phyloP scores from a whole-genome alignment of 1,284 basidiomycete genomes.

The Pseudozyma thailandica region DNA sequence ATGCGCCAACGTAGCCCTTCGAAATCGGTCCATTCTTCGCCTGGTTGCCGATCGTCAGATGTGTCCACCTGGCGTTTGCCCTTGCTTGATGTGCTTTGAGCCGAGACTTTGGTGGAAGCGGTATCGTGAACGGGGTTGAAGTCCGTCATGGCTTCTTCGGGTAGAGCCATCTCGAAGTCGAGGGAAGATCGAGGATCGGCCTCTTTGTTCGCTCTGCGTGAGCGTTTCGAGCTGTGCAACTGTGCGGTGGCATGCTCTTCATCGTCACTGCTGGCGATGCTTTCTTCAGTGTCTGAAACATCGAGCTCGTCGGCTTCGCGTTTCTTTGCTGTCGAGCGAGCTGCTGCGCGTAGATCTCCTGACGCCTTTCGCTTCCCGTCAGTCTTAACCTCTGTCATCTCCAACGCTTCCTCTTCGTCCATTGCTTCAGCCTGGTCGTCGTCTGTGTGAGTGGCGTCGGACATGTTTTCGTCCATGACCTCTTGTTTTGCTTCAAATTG shows the following conservation, averaged over 20 bases:
- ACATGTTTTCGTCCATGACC: slow-evolving; percentile 27
- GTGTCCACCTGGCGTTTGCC: slow-evolving; percentile 54
- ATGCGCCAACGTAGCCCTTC: slow-evolving; percentile 62
- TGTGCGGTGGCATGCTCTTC: slow-evolving; percentile 16
- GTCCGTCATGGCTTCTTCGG: slow-evolving; percentile 36
- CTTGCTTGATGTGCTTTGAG: background rate
- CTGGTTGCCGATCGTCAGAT: slow-evolving; percentile 53
- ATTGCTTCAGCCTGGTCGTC: slow-evolving; percentile 5
- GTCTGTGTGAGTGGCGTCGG: slow-evolving; percentile 9
- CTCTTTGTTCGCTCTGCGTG: slow-evolving; percentile 17
- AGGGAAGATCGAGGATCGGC: slow-evolving; percentile 26
- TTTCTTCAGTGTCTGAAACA: slow-evolving; percentile 20
- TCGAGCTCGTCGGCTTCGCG: slow-evolving; percentile 42
- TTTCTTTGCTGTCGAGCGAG: slow-evolving; percentile 39
- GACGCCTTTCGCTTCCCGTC: background rate
- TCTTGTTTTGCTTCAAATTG: slow-evolving; percentile 9
- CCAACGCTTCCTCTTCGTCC: slow-evolving; percentile 21
- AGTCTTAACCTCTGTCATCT: background rate
- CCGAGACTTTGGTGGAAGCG: background rate
- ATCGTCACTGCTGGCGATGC: slow-evolving; percentile 11
- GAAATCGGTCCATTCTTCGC: slow-evolving; percentile 61
- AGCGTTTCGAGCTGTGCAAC: slow-evolving; percentile 23
- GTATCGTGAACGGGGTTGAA: slow-evolving; percentile 25
- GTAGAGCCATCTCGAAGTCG: slow-evolving; percentile 32
- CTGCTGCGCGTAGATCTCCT: slow-evolving; percentile 3